Evolutionary conservation across 176 grass and related monocot species (phyloP).

Genomic region (Tillandsia leiboldiana): DNA sequence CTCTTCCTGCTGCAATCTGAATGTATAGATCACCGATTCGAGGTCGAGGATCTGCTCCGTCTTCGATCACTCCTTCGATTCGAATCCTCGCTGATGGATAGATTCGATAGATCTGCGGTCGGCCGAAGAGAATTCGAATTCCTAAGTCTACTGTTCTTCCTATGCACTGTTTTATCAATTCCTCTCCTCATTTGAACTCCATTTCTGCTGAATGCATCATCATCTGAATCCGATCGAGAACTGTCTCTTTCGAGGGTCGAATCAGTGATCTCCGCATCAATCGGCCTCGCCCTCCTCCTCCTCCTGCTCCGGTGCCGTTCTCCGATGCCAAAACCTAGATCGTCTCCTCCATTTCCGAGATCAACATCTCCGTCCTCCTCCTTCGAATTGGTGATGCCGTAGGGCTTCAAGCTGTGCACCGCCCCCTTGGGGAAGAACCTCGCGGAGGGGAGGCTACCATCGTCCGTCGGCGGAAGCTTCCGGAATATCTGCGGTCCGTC

Average conservation of each 20-base stretch:
- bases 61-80: too few species aligned
- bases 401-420: conserved; percentile 66
- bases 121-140: neutral
- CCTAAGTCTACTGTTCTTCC: neutral
- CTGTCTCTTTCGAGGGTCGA: neutral
- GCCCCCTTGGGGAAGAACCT: conserved; percentile 80
- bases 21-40: too few species aligned
- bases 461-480: neutral
- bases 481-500: conserved; percentile 77
- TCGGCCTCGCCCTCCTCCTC: conserved; percentile 9
- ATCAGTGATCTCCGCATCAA: neutral
- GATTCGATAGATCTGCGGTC: neutral
- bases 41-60: too few species aligned
- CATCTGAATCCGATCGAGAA: neutral
- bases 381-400: neutral
- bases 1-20: too few species aligned
- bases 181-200: neutral
- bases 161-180: neutral
- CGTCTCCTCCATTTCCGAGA: neutral
- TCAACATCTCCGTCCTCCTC: neutral
- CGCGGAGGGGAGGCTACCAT: conserved; percentile 31
- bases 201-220: conserved; percentile 19
- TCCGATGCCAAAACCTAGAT: conserved; percentile 29
- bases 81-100: too few species aligned
- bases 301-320: conserved; percentile 13